These are phyloP conservation scores for Stereum hirsutum DNA, from an alignment of 1,284 basidiomycete genomes.

Conservation along the genomic window DNA sequence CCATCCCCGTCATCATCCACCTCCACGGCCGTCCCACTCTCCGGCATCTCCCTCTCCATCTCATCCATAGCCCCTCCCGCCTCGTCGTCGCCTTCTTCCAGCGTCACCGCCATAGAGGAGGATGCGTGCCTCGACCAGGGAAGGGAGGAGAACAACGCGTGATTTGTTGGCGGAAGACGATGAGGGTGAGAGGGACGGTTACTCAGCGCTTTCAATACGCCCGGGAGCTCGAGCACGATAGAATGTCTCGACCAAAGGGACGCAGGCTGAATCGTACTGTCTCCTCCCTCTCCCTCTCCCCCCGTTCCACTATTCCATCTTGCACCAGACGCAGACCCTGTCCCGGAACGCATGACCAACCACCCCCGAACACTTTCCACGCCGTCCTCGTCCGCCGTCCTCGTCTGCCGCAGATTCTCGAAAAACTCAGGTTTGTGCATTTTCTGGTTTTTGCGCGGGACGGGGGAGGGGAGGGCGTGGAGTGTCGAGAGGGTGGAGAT, in stretches of 20 bases:
- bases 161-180: too few relatives aligned
- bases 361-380: background rate
- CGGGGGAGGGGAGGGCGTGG: constrained; percentile 81
- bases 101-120: background rate
- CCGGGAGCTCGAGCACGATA: too few relatives aligned
- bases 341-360: background rate
- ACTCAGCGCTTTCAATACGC: too few relatives aligned
- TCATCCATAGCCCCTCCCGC: background rate
- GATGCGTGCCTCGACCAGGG: background rate
- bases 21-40: background rate
- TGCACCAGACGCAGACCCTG: background rate
- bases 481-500: constrained; percentile 70
- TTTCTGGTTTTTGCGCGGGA: constrained; percentile 70
- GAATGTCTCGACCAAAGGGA: too few relatives aligned
- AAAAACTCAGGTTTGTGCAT: constrained; percentile 74
- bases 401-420: constrained; percentile 20
- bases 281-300: background rate
- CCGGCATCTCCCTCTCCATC: background rate
- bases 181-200: too few relatives aligned
- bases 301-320: background rate
- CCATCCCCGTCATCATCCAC: background rate
- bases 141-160: background rate
- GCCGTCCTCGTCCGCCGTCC: background rate
- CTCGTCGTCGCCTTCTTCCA: background rate
- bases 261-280: background rate